Evolutionary conservation across 2,329 filamentous ascomycete species (phyloP).

Genomic region (Phialemonium atrogriseum): DNA sequence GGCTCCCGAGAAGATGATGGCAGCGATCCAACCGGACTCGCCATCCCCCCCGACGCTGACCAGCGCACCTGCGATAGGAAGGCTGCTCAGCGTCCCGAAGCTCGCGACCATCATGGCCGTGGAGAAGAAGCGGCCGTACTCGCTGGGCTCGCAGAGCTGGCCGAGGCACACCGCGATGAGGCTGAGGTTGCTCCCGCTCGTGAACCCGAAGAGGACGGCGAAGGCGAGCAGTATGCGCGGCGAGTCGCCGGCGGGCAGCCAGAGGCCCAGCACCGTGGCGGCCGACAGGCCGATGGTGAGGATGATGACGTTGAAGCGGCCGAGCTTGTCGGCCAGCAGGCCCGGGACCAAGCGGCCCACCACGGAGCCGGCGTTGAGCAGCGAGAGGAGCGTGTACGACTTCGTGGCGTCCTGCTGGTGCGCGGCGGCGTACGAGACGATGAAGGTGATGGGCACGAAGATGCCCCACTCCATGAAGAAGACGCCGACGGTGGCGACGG

Average conservation of each 20-base stretch:
- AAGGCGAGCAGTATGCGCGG: conserved; percentile 58
- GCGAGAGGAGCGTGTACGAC: conserved; percentile 68
- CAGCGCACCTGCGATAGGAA: conserved; percentile 33
- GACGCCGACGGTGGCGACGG: conserved; percentile 51
- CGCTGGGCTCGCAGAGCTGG: conserved; percentile 66
- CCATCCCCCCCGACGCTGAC: conserved; percentile 21
- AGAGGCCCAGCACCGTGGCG: conserved; percentile 53
- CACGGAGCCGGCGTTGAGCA: conserved; percentile 72
- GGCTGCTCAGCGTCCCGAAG: conserved; percentile 51
- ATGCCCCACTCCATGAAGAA: conserved; percentile 66
- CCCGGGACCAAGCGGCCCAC: conserved; percentile 72
- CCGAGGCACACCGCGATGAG: conserved; percentile 74
- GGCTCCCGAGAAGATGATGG: conserved; percentile 30
- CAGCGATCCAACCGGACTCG: conserved; percentile 24
- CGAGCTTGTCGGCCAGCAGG: conserved; percentile 64
- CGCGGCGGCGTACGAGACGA: conserved; percentile 60
- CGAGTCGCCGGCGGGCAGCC: conserved; percentile 54
- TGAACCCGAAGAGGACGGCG: conserved; percentile 67
- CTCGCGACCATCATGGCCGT: conserved; percentile 72
- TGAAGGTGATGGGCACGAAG: conserved; percentile 68
- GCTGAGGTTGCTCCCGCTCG: conserved; percentile 69
- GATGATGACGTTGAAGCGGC: conserved; percentile 76
- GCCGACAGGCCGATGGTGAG: conserved; percentile 51
- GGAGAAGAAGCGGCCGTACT: conserved; percentile 60
- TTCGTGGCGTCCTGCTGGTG: conserved; percentile 51